These are phyloP conservation scores for Entomortierella chlamydospora DNA, from an alignment of 192 early-diverging fungal genomes.

Conservation along the genomic window DNA sequence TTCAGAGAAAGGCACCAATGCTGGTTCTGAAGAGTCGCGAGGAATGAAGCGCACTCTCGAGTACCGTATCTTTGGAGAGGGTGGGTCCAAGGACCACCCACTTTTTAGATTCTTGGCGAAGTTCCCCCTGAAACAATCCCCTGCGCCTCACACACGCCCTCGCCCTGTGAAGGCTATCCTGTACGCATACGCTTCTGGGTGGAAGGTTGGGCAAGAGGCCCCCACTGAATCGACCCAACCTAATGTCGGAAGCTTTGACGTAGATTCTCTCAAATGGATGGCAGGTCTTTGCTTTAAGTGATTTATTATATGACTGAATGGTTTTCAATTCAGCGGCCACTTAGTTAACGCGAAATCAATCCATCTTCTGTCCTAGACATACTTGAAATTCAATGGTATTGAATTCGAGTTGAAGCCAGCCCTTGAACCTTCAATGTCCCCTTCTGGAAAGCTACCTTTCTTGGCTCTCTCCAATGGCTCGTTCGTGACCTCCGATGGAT, in stretches of 20 bases:
- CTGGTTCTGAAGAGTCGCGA: not conserved
- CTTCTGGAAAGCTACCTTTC: constrained; percentile 45
- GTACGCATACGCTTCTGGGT: constrained; percentile 48
- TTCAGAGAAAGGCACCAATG: not conserved
- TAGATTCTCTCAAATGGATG: constrained; percentile 54
- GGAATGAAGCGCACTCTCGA: constrained; percentile 7
- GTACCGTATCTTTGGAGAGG: constrained; percentile 33
- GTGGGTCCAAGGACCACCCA: constrained; percentile 24
- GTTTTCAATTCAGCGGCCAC: no score
- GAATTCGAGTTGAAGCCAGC: constrained; percentile 45
- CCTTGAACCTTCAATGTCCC: constrained; percentile 46
- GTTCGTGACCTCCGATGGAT: constrained; percentile 35
- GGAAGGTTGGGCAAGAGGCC: constrained; percentile 8
- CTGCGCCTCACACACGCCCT: constrained; percentile 31
- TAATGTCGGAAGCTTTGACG: constrained; percentile 48
- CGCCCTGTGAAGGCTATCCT: constrained; percentile 29
- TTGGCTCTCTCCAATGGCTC: constrained; percentile 31
- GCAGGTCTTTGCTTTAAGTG: constrained; percentile 3
- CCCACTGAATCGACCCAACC: not conserved
- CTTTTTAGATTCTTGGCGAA: constrained; percentile 37
- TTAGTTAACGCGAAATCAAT: not conserved
- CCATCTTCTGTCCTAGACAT: constrained; percentile 10
- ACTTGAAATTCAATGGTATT: constrained; percentile 48
- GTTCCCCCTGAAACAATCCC: constrained; percentile 41
- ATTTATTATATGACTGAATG: no score